A percentile compares a stretch with the other conserved stretches of the same genome.
Evolutionary conservation across 768 basidiomycete genomes (phyloP).

Genomic region (Amanita jacksonii): DNA sequence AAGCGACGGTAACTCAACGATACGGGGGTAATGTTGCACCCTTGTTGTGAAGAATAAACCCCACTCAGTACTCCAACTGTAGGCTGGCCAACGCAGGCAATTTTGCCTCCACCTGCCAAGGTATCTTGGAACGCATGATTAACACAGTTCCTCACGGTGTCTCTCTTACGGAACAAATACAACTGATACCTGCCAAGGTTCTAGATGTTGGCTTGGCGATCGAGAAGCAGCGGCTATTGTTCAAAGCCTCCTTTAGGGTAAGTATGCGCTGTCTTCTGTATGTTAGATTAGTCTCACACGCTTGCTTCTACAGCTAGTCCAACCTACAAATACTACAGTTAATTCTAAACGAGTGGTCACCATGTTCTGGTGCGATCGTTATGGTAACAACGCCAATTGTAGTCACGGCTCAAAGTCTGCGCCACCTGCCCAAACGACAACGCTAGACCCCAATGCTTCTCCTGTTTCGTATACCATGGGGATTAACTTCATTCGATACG

Average conservation of each 20-base stretch:
- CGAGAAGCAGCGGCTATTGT: slow-evolving; percentile 26
- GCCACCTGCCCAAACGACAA: slow-evolving; percentile 19
- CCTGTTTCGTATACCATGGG: slow-evolving; percentile 26
- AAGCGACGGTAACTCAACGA: slow-evolving; percentile 30
- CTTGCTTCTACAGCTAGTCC: slow-evolving; percentile 21
- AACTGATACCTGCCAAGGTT: slow-evolving; percentile 32
- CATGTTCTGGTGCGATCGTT: slow-evolving; percentile 33
- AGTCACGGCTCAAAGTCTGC: slow-evolving; percentile 23
- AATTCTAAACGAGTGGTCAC: slow-evolving; percentile 31
- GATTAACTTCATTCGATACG: slow-evolving; percentile 29
- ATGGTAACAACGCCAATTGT: slow-evolving; percentile 26
- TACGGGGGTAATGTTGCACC: slow-evolving; percentile 23
- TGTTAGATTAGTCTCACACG: background rate
- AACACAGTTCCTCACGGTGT: slow-evolving; percentile 38
- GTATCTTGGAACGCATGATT: slow-evolving; percentile 35
- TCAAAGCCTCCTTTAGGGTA: slow-evolving; percentile 33
- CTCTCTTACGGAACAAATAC: slow-evolving; percentile 34
- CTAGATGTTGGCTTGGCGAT: slow-evolving; percentile 27
- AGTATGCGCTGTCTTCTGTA: slow-evolving; percentile 9
- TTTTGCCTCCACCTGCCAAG: slow-evolving; percentile 30
- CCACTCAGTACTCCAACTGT: background rate
- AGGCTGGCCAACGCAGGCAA: slow-evolving; percentile 23
- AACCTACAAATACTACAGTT: slow-evolving; percentile 22
- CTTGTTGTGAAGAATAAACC: background rate
- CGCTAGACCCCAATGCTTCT: slow-evolving; percentile 26